phyloP scores from a whole-genome alignment of 2,329 filamentous ascomycete species.

The Colletotrichum orchidophilum region DNA sequence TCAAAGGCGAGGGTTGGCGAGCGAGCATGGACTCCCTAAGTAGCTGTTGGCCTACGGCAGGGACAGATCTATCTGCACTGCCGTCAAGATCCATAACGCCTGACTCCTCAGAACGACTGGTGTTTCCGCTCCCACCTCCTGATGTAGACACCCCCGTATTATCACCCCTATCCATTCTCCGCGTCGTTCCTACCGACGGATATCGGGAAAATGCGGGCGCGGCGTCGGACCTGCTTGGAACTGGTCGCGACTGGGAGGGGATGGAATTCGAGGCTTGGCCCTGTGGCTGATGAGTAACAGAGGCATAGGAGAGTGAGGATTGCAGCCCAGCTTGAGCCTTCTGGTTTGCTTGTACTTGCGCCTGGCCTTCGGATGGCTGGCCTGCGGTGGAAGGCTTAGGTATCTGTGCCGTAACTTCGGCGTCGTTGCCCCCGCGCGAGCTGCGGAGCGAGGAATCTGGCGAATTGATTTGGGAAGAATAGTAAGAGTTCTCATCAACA shows the following conservation, averaged over 20 bases:
- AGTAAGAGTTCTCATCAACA: conserved; percentile 93
- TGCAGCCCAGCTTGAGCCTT: conserved; percentile 5
- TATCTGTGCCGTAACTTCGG: conserved; percentile 44
- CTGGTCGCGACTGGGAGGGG: conserved; percentile 11
- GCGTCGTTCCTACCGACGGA: conserved; percentile 31
- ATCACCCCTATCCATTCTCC: conserved; percentile 12
- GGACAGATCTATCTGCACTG: conserved; percentile 35
- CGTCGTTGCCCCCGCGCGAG: conserved; percentile 58
- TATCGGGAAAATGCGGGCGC: conserved; percentile 13
- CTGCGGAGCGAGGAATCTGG: conserved; percentile 60
- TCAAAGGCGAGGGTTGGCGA: conserved; percentile 66
- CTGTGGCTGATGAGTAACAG: conserved; percentile 36
- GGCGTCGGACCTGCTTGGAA: neutral
- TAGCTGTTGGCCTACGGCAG: conserved; percentile 17
- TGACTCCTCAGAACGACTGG: conserved; percentile 54
- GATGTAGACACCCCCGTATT: conserved; percentile 44
- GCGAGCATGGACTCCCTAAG: conserved; percentile 24
- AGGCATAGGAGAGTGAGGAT: conserved; percentile 19
- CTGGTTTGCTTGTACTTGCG: conserved; percentile 13
- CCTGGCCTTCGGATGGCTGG: conserved; percentile 4
- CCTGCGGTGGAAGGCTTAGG: conserved; percentile 33
- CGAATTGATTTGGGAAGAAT: conserved; percentile 93
- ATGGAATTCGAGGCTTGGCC: conserved; percentile 25
- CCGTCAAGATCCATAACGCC: conserved; percentile 39
- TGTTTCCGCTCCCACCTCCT: conserved; percentile 49